Evolutionary conservation across 805 yeast genomes (phyloP).

Genomic region (Komagataella pastoris): DNA sequence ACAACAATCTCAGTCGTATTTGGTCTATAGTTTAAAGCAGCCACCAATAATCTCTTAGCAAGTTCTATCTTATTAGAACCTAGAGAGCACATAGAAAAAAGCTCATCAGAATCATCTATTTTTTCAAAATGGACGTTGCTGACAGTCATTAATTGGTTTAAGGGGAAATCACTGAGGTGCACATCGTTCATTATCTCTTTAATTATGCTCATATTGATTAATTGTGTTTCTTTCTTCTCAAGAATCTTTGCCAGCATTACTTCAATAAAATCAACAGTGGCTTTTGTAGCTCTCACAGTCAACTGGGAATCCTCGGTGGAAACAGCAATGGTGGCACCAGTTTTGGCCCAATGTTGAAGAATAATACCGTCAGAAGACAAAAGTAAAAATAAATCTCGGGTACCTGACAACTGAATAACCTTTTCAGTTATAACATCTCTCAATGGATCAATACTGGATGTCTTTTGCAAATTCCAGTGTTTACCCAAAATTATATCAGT

Average conservation of each 20-base stretch:
- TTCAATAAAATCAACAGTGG: conserved; percentile 17
- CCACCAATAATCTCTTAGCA: conserved; percentile 14
- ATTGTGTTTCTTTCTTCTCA: conserved; percentile 11
- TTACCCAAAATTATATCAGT: conserved; percentile 8
- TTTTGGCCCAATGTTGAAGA: conserved; percentile 18
- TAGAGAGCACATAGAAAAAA: conserved; percentile 16
- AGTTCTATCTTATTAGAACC: conserved; percentile 9
- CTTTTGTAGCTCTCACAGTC: conserved; percentile 14
- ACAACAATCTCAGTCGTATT: conserved; percentile 3
- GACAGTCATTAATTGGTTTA: conserved; percentile 12
- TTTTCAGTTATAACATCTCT: conserved; percentile 10
- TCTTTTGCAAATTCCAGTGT: conserved; percentile 11
- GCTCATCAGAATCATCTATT: conserved; percentile 10
- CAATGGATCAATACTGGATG: conserved; percentile 4
- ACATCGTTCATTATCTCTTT: background rate
- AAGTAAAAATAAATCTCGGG: conserved; percentile 17
- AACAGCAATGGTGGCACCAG: conserved; percentile 20
- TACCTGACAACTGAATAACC: conserved; percentile 12
- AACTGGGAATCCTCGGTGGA: conserved; percentile 12
- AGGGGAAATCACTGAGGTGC: conserved; percentile 7
- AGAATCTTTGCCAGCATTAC: conserved; percentile 19
- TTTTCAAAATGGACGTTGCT: conserved; percentile 19
- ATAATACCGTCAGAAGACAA: conserved; percentile 17
- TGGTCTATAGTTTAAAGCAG: conserved; percentile 14
- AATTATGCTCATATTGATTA: conserved; percentile 2